These are phyloP conservation scores for Pythium brassicae DNA, from an alignment of 352 stramenopile genomes.

Conservation along the genomic window DNA sequence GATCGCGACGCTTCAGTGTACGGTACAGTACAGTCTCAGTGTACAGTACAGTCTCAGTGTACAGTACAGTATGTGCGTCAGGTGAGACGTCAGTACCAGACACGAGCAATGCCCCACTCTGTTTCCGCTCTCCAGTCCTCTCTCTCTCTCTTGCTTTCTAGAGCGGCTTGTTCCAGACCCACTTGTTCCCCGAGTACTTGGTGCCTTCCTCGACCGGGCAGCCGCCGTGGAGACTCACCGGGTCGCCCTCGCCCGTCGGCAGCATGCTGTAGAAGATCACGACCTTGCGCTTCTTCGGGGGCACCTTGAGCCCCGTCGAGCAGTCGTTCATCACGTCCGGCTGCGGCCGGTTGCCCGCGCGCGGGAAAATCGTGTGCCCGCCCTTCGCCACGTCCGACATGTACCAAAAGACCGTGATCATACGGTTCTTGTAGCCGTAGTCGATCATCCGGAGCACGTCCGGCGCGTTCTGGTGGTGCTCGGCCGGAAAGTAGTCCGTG, in stretches of 20 bases:
- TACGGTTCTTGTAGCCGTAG: constrained; percentile 74
- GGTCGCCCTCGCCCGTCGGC: constrained; percentile 52
- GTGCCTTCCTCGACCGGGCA: constrained; percentile 67
- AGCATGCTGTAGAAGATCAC: constrained; percentile 83
- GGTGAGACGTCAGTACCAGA: too few species aligned
- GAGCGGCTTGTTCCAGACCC: constrained; percentile 77
- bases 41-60: too few species aligned
- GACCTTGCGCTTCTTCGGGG: constrained; percentile 71
- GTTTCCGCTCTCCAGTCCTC: too few species aligned
- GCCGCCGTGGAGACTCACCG: constrained; percentile 61
- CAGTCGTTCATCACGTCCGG: constrained; percentile 54
- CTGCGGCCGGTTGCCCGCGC: constrained; percentile 36
- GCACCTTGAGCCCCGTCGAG: constrained; percentile 53
- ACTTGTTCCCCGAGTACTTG: constrained; percentile 83
- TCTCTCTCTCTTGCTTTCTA: not conserved
- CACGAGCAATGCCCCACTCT: too few species aligned
- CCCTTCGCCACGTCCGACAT: constrained; percentile 76
- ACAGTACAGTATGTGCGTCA: too few species aligned
- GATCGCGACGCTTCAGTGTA: too few species aligned
- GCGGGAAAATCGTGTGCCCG: constrained; percentile 71
- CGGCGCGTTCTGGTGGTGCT: constrained; percentile 37
- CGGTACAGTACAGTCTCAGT: too few species aligned
- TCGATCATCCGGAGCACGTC: constrained; percentile 47
- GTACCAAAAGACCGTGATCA: constrained; percentile 87
- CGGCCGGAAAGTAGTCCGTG: constrained; percentile 51